Conservation (phyloP, 208 protist species). For the Leishmania gerbilli region DNA sequence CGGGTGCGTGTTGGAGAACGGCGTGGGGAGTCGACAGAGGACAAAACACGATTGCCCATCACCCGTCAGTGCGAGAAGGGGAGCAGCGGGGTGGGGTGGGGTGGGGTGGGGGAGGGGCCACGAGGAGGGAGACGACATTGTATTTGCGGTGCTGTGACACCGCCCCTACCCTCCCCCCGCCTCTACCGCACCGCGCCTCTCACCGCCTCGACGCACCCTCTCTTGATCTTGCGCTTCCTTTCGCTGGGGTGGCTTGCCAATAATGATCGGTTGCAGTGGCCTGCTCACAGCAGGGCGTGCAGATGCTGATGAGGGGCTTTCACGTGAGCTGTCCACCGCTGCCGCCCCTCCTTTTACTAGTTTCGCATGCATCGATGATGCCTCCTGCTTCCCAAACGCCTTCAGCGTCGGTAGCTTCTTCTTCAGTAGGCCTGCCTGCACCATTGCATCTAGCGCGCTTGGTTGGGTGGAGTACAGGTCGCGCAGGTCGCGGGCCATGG, state of each 20-base stretch:
- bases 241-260: neutral
- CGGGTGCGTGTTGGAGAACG: neutral
- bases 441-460: slow-evolving; percentile 30
- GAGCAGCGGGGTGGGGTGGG: neutral
- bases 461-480: slow-evolving; percentile 59
- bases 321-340: neutral
- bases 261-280: neutral
- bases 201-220: neutral
- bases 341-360: neutral
- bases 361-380: neutral
- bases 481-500: slow-evolving; percentile 56
- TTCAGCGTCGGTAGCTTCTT: slow-evolving; percentile 24
- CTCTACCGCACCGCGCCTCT: neutral
- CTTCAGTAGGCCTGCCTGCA: slow-evolving; percentile 16
- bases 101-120: too few relatives aligned
- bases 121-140: neutral
- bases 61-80: neutral
- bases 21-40: neutral
- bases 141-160: neutral
- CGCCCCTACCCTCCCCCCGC: neutral
- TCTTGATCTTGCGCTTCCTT: neutral
- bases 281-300: neutral
- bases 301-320: neutral
- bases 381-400: slow-evolving; percentile 5
- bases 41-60: neutral